Percentiles rank a stretch among this genome's conserved stretches.
phyloP scores from a whole-genome alignment of 257 asterid species.

The Knoxia roxburghii region DNA sequence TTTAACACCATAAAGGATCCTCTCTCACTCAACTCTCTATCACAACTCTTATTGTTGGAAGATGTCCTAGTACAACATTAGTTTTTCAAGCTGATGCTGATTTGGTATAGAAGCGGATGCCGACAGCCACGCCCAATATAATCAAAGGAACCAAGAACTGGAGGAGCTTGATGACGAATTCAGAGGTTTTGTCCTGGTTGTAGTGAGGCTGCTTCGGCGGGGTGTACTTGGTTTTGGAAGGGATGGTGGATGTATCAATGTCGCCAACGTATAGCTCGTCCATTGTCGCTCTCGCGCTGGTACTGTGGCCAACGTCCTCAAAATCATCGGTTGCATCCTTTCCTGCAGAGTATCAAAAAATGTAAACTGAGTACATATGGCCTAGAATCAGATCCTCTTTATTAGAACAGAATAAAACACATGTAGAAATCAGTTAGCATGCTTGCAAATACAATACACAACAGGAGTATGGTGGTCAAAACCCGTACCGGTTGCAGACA shows the following conservation, averaged over 20 bases:
- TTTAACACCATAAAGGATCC: too few relatives aligned
- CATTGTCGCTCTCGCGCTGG: conserved; percentile 60
- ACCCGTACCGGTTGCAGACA: conserved; percentile 64
- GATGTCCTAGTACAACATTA: conserved; percentile 4
- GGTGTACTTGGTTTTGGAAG: conserved; percentile 39
- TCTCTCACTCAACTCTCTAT: too few relatives aligned
- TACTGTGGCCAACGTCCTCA: conserved; percentile 87
- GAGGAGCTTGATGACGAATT: conserved; percentile 64
- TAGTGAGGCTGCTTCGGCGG: conserved; percentile 53
- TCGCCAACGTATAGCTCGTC: conserved; percentile 63
- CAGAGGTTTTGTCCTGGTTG: conserved; percentile 58
- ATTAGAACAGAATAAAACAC: too few relatives aligned
- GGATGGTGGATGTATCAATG: conserved; percentile 47
- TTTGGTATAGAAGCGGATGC: conserved; percentile 69
- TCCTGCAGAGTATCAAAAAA: conserved; percentile 34
- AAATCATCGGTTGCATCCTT: conserved; percentile 85
- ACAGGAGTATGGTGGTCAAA: neutral
- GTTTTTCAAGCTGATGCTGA: conserved; percentile 38
- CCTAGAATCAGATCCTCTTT: too few relatives aligned
- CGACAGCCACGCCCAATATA: conserved; percentile 65
- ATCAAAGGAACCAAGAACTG: conserved; percentile 75
- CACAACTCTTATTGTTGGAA: conserved; percentile 3
- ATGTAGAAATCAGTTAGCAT: too few relatives aligned
- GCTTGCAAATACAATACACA: too few relatives aligned
- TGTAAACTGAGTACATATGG: too few relatives aligned